Base-by-base conservation (phyloP, 495 filamentous ascomycete genomes). In the Annulohypoxylon bovei region DNA sequence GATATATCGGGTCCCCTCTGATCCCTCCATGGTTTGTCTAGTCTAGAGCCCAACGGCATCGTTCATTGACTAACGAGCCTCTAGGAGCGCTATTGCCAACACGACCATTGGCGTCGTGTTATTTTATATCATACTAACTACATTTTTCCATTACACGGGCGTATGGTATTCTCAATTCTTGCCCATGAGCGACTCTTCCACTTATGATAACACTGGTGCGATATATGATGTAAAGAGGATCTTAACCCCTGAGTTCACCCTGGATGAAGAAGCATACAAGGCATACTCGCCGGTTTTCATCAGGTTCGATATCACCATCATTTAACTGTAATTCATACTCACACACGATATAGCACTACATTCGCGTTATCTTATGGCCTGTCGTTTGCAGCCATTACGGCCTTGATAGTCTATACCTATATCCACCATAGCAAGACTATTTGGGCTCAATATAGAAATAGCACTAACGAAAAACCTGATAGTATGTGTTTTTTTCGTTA, bases 361-460 rank as follows among this genome's bases (percentile, higher is more conserved):
- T 91, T 89, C 68, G 83, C 87, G 52, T 75, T 90, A 52, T 84
- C 87, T 0, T 93, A 92, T 61, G 90, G 90, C 0, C 79, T 93
- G 1, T 90, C 89, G 0, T 93, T 93, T 69, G 91, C 91, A 14
- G 87, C 90, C 32, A 86, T 92, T 35, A 82, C 88, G 0, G 87
- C 88, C 0, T 83, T 92, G 30, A 81, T 93, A 46, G 84, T 91
- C 4, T 87, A 92, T 65, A 87, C 88, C 4, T 87, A 83, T 35
- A 76, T 93, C 25, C 87, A 90, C 71, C 85, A 92, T 65, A 85
- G 90, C 8, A 84, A 87, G 60, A 85, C 87, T 46, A 84, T 92
- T 16, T 88, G 86, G 85, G 75, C 77, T 47, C 84, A 85, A 62
- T 86, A 86, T 78, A 81, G 77, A 28, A 88, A 88, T 71, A 89